Evolutionary conservation across 2,329 filamentous ascomycete species (phyloP).

Genomic region (Fusarium globosum): DNA sequence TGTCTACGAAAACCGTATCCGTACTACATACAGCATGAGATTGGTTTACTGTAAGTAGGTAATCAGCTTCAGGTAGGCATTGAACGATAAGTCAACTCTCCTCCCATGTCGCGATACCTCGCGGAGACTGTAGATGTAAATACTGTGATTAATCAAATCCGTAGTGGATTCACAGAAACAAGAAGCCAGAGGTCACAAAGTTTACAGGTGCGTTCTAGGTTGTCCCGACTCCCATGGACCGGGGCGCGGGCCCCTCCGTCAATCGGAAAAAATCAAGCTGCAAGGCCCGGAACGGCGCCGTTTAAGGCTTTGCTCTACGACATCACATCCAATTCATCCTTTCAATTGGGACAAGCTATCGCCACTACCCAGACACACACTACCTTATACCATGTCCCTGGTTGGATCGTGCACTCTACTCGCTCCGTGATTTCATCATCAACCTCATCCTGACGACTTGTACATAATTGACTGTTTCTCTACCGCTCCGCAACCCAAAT

Average conservation of each 20-base stretch:
- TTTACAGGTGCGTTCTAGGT: neutral
- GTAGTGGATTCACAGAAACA: neutral
- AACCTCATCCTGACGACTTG: neutral
- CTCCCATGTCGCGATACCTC: neutral
- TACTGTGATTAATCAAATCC: neutral
- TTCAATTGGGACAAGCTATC: conserved; percentile 22
- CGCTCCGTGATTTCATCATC: neutral
- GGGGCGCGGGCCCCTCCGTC: conserved; percentile 35
- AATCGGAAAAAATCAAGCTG: conserved; percentile 30
- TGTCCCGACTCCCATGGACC: conserved; percentile 19
- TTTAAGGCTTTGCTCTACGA: conserved; percentile 25
- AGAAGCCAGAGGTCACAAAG: neutral
- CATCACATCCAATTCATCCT: conserved; percentile 24
- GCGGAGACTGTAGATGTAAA: neutral
- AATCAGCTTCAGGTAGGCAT: neutral
- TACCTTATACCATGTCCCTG: neutral
- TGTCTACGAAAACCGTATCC: neutral
- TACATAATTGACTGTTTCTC: neutral
- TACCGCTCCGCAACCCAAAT: neutral
- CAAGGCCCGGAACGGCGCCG: conserved; percentile 20
- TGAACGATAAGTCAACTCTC: neutral
- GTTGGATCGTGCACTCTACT: neutral
- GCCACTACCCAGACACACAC: conserved; percentile 16
- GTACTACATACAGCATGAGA: neutral
- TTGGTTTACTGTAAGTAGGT: neutral